These are phyloP conservation scores for Pyrrhoderma noxium DNA, from an alignment of 1,284 basidiomycete species.

Conservation along the genomic window DNA sequence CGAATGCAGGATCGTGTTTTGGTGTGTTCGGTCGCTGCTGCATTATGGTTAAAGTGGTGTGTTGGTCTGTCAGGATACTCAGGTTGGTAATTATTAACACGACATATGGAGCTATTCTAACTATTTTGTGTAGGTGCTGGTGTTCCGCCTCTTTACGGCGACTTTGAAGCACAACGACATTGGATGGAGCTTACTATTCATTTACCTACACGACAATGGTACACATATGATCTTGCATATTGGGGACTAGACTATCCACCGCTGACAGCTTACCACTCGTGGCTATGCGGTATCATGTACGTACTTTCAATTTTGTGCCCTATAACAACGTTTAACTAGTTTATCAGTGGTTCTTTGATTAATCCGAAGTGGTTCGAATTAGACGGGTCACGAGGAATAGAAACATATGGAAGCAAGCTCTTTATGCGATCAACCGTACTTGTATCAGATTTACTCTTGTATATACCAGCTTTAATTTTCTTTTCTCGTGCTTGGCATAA, in stretches of 20 bases:
- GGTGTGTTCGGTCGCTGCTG: slow-evolving; percentile 42
- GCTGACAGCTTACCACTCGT: slow-evolving; percentile 82
- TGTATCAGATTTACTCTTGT: slow-evolving; percentile 61
- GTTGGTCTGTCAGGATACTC: slow-evolving; percentile 77
- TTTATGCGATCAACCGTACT: slow-evolving; percentile 82
- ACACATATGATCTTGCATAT: slow-evolving; percentile 79
- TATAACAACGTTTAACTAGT: slow-evolving; percentile 5
- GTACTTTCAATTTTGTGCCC: slow-evolving; percentile 24
- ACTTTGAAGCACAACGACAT: slow-evolving; percentile 91
- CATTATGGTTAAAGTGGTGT: slow-evolving; percentile 57
- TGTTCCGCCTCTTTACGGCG: slow-evolving; percentile 79
- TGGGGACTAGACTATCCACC: slow-evolving; percentile 95
- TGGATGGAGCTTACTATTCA: slow-evolving; percentile 89
- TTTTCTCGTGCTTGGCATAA: slow-evolving; percentile 59
- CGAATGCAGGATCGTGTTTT: slow-evolving; percentile 53
- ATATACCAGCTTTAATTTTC: slow-evolving; percentile 64
- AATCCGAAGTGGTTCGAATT: slow-evolving; percentile 71
- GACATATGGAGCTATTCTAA: not conserved
- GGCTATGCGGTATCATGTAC: slow-evolving; percentile 65
- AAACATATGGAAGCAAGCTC: slow-evolving; percentile 56
- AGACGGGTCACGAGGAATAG: slow-evolving; percentile 70
- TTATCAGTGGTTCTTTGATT: slow-evolving; percentile 55
- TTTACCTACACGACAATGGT: slow-evolving; percentile 72
- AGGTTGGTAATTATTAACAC: slow-evolving; percentile 40
- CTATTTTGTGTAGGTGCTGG: slow-evolving; percentile 43